Evolutionary conservation across 108 stramenopile genomes (phyloP).

Genomic region (Cyclostephanos invisitatus): DNA sequence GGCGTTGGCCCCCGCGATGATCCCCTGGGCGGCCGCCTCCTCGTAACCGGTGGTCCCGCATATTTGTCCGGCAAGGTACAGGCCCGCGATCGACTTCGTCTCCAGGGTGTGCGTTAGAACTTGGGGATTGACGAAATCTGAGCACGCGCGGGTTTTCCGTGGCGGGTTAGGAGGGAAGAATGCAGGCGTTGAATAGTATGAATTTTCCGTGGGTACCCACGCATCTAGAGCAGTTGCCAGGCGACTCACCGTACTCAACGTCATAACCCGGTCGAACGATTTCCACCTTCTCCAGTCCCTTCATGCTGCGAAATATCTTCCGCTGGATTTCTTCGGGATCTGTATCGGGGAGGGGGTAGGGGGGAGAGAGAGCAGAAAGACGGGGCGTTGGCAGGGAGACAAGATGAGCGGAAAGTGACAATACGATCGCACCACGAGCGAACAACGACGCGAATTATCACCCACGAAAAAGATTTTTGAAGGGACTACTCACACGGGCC

Average conservation of each 20-base stretch:
- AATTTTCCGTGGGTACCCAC: not conserved
- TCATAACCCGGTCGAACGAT: conserved; percentile 88
- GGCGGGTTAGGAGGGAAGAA: not conserved
- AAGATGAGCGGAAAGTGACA: not conserved
- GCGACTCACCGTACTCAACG: conserved; percentile 74
- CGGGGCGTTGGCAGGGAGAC: not conserved
- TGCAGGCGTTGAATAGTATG: not conserved
- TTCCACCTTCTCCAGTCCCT: conserved; percentile 90
- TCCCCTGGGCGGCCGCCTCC: conserved; percentile 97
- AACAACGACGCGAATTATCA: not conserved
- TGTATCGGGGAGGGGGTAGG: too few relatives aligned
- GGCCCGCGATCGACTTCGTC: conserved; percentile 86
- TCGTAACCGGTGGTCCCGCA: conserved; percentile 99
- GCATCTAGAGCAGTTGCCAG: conserved; percentile 11
- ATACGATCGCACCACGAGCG: not conserved
- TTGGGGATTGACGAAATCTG: conserved; percentile 95
- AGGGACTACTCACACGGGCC: conserved; percentile 59
- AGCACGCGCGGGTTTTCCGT: not conserved
- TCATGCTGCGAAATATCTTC: conserved; percentile 86
- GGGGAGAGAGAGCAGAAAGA: not conserved
- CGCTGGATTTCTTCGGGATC: conserved; percentile 93
- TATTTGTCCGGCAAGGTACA: conserved; percentile 97
- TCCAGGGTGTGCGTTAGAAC: conserved; percentile 89
- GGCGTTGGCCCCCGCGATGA: conserved; percentile 94
- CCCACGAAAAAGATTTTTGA: too few relatives aligned